These are phyloP conservation scores for Kingdonia uniflora DNA, from an alignment of 164 flowering plant genomes.

Conservation along the genomic window DNA sequence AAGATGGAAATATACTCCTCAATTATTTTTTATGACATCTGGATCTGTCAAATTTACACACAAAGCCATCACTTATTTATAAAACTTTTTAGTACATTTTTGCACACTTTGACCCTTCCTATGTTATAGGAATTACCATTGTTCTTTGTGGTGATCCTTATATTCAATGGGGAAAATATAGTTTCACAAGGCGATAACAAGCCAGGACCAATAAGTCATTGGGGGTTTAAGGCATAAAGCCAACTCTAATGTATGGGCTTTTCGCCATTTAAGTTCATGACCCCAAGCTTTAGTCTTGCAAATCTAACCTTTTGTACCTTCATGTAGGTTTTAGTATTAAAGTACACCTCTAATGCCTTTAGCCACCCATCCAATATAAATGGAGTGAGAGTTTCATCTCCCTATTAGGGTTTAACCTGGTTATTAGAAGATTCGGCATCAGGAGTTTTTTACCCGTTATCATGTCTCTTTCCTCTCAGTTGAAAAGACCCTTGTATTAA, in stretches of 20 bases:
- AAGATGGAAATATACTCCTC: not conserved
- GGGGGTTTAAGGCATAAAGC: not conserved
- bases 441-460: too few species aligned
- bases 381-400: too few species aligned
- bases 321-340: not conserved
- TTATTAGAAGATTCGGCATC: too few species aligned
- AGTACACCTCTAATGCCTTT: constrained; percentile 1
- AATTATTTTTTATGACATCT: not conserved
- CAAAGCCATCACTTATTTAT: not conserved
- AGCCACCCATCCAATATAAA: constrained; percentile 1
- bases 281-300: constrained; percentile 3
- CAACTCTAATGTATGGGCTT: not conserved
- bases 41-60: not conserved
- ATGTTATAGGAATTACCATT: constrained; percentile 2
- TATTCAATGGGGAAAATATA: constrained; percentile 2
- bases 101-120: not conserved
- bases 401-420: too few species aligned
- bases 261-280: not conserved
- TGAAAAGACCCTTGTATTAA: too few species aligned
- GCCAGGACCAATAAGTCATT: not conserved
- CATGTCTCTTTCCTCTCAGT: too few species aligned
- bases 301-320: not conserved
- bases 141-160: not conserved
- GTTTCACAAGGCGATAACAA: not conserved
- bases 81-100: too few species aligned